Percentiles rank a stretch among this genome's conserved stretches.
Conservation (phyloP, 169 alveolate genomes). For the Blepharisma undulans region DNA sequence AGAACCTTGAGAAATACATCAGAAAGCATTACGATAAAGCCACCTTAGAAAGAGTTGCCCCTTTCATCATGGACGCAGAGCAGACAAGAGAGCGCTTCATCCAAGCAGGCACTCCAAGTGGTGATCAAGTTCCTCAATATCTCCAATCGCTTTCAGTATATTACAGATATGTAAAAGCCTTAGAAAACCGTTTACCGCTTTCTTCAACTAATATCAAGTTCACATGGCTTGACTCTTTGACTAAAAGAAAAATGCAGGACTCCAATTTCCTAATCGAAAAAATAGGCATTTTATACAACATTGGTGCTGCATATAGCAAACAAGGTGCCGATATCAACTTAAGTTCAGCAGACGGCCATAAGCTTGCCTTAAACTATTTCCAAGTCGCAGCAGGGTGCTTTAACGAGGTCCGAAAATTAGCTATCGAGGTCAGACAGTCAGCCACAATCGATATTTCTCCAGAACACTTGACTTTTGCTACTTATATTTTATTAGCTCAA, state of each 20-base stretch:
- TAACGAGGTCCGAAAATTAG: constrained; percentile 18
- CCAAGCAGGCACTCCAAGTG: background rate
- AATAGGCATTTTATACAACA: constrained; percentile 26
- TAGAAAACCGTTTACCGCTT: background rate
- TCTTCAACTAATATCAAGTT: background rate
- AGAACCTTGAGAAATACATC: constrained; percentile 33
- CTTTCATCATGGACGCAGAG: constrained; percentile 18
- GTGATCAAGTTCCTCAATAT: background rate
- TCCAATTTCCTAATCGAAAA: constrained; percentile 16
- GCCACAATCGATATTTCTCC: background rate
- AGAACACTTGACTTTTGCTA: constrained; percentile 1
- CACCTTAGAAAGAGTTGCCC: constrained; percentile 8
- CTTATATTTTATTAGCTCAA: constrained; percentile 19
- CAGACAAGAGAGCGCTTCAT: background rate
- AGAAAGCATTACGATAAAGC: constrained; percentile 29
- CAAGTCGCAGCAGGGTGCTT: constrained; percentile 35
- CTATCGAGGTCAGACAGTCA: background rate
- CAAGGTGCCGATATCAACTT: constrained; percentile 27
- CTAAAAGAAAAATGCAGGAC: background rate
- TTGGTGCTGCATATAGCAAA: constrained; percentile 34
- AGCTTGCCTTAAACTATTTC: constrained; percentile 20
- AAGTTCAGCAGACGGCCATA: background rate
- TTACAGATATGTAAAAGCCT: background rate
- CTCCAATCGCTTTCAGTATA: constrained; percentile 4
- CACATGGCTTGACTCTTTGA: constrained; percentile 35